phyloP scores from a whole-genome alignment of 2,329 filamentous ascomycete genomes.

The Chalara sp. region DNA sequence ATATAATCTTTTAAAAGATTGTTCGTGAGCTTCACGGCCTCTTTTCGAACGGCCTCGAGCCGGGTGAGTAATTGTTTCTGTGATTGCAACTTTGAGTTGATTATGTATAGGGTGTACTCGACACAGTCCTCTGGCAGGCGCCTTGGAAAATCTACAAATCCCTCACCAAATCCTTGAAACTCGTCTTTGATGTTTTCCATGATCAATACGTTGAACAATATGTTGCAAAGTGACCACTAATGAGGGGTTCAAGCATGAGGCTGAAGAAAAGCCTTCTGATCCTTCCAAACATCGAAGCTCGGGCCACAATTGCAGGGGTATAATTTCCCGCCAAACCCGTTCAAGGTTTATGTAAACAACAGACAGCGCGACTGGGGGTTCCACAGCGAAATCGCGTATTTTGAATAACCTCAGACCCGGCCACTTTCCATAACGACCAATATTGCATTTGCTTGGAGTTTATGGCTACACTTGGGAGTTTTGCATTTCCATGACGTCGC shows the following conservation, averaged over 20 bases:
- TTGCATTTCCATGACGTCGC: slow-evolving; percentile 17
- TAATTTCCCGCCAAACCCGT: no score
- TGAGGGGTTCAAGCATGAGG: no score
- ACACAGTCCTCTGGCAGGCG: slow-evolving; percentile 75
- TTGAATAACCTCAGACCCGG: not conserved
- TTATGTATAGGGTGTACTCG: slow-evolving; percentile 73
- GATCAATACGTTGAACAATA: no score
- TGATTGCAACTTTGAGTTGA: slow-evolving; percentile 50
- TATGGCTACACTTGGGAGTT: slow-evolving; percentile 19
- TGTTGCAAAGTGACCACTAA: no score
- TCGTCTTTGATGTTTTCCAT: slow-evolving; percentile 42
- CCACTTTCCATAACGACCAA: slow-evolving; percentile 1
- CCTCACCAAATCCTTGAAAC: slow-evolving; percentile 59
- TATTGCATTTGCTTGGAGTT: slow-evolving; percentile 22
- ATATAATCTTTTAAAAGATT: slow-evolving; percentile 77
- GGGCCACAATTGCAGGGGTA: no score
- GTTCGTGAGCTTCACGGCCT: slow-evolving; percentile 55
- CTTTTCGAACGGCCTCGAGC: slow-evolving; percentile 67
- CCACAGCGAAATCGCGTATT: no score
- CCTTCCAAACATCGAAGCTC: no score
- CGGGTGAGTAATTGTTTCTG: slow-evolving; percentile 50
- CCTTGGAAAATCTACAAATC: slow-evolving; percentile 51
- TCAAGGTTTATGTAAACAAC: no score
- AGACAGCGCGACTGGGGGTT: no score
- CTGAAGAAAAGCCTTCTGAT: no score